These are phyloP conservation scores for Globisporangium iwayamae DNA, from an alignment of 352 stramenopile species.

Conservation along the genomic window DNA sequence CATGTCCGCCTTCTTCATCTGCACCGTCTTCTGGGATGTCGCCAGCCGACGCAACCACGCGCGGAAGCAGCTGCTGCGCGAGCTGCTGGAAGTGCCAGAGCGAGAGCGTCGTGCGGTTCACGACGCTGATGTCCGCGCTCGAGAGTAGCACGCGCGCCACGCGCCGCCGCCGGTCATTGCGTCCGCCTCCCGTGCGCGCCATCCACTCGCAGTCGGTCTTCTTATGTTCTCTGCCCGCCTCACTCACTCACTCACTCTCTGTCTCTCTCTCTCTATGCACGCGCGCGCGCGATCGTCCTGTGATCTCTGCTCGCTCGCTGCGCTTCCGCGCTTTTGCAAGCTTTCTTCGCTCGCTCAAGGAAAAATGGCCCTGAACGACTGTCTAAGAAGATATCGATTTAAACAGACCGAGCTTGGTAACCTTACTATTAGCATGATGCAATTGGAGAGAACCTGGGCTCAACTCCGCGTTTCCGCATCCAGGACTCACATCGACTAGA, in stretches of 20 bases:
- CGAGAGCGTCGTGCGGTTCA: constrained; percentile 73
- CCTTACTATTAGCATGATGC: no score
- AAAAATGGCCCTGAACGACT: no score
- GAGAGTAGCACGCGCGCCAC: constrained; percentile 57
- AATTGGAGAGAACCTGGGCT: no score
- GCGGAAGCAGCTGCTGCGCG: constrained; percentile 41
- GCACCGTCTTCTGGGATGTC: neutral
- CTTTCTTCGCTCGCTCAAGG: no score
- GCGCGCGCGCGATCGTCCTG: neutral
- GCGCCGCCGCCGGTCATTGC: constrained; percentile 17
- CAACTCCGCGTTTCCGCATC: no score
- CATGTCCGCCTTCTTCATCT: neutral
- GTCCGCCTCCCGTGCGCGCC: neutral
- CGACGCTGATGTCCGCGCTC: constrained; percentile 56
- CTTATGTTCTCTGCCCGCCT: neutral
- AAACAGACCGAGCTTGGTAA: no score
- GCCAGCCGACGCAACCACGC: neutral
- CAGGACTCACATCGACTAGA: no score
- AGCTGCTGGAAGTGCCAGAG: constrained; percentile 82
- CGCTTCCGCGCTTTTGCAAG: neutral
- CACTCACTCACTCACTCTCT: no score
- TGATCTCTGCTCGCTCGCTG: neutral
- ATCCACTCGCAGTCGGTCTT: constrained; percentile 1
- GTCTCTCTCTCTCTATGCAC: neutral
- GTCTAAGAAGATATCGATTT: no score